Base-by-base conservation (phyloP, 1,284 basidiomycete genomes). In the Sporisorium iseilematis-ciliati region DNA sequence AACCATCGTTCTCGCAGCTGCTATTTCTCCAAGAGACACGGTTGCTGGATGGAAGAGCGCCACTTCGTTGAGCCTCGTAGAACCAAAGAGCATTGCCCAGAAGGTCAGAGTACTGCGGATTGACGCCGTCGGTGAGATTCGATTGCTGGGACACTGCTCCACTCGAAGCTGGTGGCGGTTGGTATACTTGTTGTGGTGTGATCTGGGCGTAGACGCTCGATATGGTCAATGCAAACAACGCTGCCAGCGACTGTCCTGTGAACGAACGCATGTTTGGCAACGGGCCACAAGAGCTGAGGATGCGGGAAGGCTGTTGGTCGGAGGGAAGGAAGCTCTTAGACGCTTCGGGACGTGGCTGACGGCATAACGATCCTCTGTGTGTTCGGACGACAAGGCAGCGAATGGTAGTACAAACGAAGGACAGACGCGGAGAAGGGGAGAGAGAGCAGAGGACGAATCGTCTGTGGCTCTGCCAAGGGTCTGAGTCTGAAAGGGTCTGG, bases 41-140 rank as follows among this genome's bases (percentile, higher is more conserved):
- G 74, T 93, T 93, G 6, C 87, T 88, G 12, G 85, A 79, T 0
- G 91, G 90, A 6, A 96, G 88, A 50, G 88, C 88, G 14, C 94
- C 94, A 65, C 92, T 92, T 43, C 94, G 88, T 82, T 97, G 94
- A 0, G 91, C 93, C 73, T 97, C 94, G 83, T 95, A 97, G 85
- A 95, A 96, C 83, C 90, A 96, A 21, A 97, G 85, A 35, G 91
- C 85, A 84, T 92, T 90, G 14, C 93, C 93, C 0, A 96, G 88
- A 0, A 95, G 86, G 40, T 88, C 90, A 1, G 90, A 88, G 92
- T 94, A 96, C 82, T 95, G 92, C 3, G 72, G 60, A 20, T 78
- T 77, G 49, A 73, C 55, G 14, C 57, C 57, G 33, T 74, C 57
- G 58, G 72, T 65, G 29, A 65, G 57, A n/a, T 68, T 69, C 35